Conservation (phyloP, 73 alveolate species). For the Tetrahymena borealis region DNA sequence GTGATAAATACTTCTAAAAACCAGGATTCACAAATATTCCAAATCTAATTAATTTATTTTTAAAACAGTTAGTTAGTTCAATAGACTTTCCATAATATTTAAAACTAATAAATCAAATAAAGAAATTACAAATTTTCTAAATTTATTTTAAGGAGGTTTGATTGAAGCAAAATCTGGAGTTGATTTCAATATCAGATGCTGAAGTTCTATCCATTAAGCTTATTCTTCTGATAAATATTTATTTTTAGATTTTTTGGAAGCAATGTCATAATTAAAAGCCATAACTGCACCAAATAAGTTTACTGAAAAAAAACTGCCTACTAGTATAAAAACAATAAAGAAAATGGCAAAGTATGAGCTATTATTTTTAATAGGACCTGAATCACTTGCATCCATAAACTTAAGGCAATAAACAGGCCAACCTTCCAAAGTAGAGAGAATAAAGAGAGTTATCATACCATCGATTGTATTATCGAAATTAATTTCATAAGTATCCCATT, state of each 20-base stretch:
- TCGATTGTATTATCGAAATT: slow-evolving; percentile 76
- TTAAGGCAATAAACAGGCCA: slow-evolving; percentile 85
- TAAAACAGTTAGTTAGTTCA: slow-evolving; percentile 13
- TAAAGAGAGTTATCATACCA: slow-evolving; percentile 74
- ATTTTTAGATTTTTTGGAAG: slow-evolving; percentile 52
- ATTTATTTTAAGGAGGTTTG: slow-evolving; percentile 44
- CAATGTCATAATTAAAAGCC: slow-evolving; percentile 77
- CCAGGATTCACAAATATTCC: slow-evolving; percentile 31
- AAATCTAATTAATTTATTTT: neutral
- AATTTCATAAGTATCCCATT: slow-evolving; percentile 55
- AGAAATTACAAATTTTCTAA: slow-evolving; percentile 30
- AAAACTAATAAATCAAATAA: no score
- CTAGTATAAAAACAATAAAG: slow-evolving; percentile 72
- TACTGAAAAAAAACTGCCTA: slow-evolving; percentile 74
- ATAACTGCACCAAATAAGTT: slow-evolving; percentile 90
- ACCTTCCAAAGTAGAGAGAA: slow-evolving; percentile 78
- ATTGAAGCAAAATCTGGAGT: slow-evolving; percentile 60
- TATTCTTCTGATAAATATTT: slow-evolving; percentile 32
- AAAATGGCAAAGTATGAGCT: slow-evolving; percentile 28
- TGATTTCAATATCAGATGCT: slow-evolving; percentile 40
- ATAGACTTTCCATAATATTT: no score
- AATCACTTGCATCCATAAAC: slow-evolving; percentile 46
- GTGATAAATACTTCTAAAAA: slow-evolving; percentile 65
- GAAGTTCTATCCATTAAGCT: slow-evolving; percentile 60
- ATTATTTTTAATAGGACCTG: slow-evolving; percentile 33